Base-by-base conservation (phyloP, 495 filamentous ascomycete genomes). In the Trypethelium eluteriae region DNA sequence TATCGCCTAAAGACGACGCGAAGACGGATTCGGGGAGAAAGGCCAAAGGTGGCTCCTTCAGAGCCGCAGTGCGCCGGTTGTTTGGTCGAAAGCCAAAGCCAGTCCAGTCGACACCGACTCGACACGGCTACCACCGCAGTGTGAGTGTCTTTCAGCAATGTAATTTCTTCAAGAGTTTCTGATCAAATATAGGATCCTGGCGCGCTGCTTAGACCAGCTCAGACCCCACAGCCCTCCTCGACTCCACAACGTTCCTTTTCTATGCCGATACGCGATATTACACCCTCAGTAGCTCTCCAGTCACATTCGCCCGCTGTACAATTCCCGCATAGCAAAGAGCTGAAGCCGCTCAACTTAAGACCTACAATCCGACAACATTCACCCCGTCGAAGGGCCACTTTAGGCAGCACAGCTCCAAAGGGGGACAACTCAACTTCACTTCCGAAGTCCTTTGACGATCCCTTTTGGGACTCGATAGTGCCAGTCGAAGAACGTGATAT, bases 231-330 rank as follows among this genome's bases (percentile, higher is more conserved):
- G 2, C 39, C 62, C 12, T 53, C 38, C 2, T 44, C 62, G 34
- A 34, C 62, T 12, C 53, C 62, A 32, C 66, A 72, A 18, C 56
- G 68, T 16, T 70, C 69, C 12, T 63, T 70, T 32, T 72, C 71
- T 14, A 67, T 65, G 10, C 71, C 71, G 2, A 32, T 70, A n/a
- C 50, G 64, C 5, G 32, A 62, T 3, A 39, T 66, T 34, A 64
- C 68, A 2, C 66, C 68, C 2, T 63, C 65, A n/a, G 25, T 47
- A 2, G 38, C 69, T 46, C 62, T 39, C 6, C 66, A 69, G 4
- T 64, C 62, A n/a, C 66, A 67, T 12, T 70, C 71, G 16, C 71
- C 71, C 2, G 70, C 70, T 10, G 70, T 72, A 3, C 64, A 72
- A 36, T 72, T 72, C 64, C 71, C 71, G 4, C 66, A 70, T 18